phyloP scores from a whole-genome alignment of 73 alveolate species.

The Paraurostyla sp. region DNA sequence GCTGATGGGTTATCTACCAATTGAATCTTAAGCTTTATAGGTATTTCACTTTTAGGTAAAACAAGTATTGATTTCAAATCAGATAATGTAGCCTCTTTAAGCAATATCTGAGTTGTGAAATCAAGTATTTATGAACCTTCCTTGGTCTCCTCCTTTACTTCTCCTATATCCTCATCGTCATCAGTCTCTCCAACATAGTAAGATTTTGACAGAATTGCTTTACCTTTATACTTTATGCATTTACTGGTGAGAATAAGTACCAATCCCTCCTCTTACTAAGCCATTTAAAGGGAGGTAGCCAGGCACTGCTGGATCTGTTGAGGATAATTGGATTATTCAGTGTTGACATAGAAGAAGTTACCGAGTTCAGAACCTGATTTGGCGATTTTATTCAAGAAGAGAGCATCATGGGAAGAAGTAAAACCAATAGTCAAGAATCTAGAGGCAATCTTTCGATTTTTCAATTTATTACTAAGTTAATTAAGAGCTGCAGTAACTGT shows the following conservation, averaged over 20 bases:
- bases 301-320: conserved; percentile 62
- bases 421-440: conserved; percentile 73
- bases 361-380: conserved; percentile 72
- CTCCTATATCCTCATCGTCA: no score
- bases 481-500: background rate
- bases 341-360: conserved; percentile 64
- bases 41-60: background rate
- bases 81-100: background rate
- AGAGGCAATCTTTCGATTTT: background rate
- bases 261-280: background rate
- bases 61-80: background rate
- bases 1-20: conserved; percentile 41
- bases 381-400: conserved; percentile 56
- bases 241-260: background rate
- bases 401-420: conserved; percentile 71
- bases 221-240: background rate
- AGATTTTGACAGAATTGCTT: background rate
- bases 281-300: conserved; percentile 43
- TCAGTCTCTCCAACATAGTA: no score
- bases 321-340: conserved; percentile 18
- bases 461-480: background rate
- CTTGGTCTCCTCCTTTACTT: background rate
- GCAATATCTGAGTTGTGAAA: background rate
- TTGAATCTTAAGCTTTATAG: background rate
- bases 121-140: conserved; percentile 8